Conservation (phyloP, 2,329 filamentous ascomycete genomes). For the Passalora sequoiae region DNA sequence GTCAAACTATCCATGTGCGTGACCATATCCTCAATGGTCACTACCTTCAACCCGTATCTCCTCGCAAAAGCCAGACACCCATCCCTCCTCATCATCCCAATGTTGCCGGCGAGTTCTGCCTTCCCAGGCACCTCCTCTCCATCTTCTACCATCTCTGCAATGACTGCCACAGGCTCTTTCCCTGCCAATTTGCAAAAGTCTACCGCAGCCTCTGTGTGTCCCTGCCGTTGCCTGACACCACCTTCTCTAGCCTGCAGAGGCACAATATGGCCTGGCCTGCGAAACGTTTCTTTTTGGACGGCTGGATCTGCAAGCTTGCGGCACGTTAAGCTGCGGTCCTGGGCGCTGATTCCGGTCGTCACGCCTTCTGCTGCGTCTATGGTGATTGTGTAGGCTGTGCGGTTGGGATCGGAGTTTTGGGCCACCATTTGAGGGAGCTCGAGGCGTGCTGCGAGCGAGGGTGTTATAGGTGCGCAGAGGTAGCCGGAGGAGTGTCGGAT, state of each 20-base stretch:
- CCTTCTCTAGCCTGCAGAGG: constrained; percentile 74
- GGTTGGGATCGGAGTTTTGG: constrained; percentile 71
- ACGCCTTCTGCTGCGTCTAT: constrained; percentile 71
- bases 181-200: constrained; percentile 85
- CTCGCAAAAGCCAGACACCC: constrained; percentile 82
- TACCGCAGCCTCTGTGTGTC: constrained; percentile 90
- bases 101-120: constrained; percentile 58
- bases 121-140: constrained; percentile 66
- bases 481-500: constrained; percentile 83
- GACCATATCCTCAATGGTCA: constrained; percentile 89
- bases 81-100: constrained; percentile 88
- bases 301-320: constrained; percentile 65
- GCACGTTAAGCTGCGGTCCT: constrained; percentile 79
- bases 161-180: constrained; percentile 70
- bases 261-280: constrained; percentile 84
- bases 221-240: constrained; percentile 71
- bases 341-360: constrained; percentile 84
- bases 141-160: constrained; percentile 87
- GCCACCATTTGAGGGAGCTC: constrained; percentile 84
- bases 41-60: constrained; percentile 84
- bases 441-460: constrained; percentile 63
- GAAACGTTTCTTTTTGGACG: constrained; percentile 57
- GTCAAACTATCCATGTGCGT: constrained; percentile 58
- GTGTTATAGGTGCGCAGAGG: constrained; percentile 79
- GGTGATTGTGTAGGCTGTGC: constrained; percentile 88